Conservation (phyloP, 2,329 filamentous ascomycete species). For the Fusarium camptoceras region DNA sequence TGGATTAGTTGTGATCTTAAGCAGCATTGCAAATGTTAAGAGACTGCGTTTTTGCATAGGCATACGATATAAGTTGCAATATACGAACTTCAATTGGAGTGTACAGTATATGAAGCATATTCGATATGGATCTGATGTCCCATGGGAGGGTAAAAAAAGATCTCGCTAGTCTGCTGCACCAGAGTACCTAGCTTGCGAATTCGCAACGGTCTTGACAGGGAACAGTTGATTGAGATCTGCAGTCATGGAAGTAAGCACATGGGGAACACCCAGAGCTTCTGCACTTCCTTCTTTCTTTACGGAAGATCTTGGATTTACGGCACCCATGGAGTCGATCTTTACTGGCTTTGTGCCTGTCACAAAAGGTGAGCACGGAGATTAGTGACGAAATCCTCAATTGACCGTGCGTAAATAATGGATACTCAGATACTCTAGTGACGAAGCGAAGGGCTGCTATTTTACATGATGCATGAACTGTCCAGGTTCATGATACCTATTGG, state of each 20-base stretch:
- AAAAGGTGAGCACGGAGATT: slow-evolving; percentile 32
- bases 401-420: slow-evolving; percentile 13
- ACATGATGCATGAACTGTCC: slow-evolving; percentile 16
- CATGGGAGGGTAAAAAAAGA: slow-evolving; percentile 19
- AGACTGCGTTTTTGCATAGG: slow-evolving; percentile 14
- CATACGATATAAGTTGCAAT: not conserved
- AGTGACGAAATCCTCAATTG: slow-evolving; percentile 27
- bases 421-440: not conserved
- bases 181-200: slow-evolving; percentile 2
- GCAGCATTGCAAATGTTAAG: slow-evolving; percentile 33
- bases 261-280: slow-evolving; percentile 12
- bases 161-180: not conserved
- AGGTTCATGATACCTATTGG: slow-evolving; percentile 4
- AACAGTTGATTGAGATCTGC: slow-evolving; percentile 41
- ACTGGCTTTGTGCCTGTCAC: slow-evolving; percentile 17
- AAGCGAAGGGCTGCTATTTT: slow-evolving; percentile 1
- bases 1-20: slow-evolving; percentile 41
- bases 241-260: slow-evolving; percentile 7
- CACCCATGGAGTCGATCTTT: slow-evolving; percentile 18
- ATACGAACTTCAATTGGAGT: not conserved
- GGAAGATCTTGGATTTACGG: slow-evolving; percentile 2
- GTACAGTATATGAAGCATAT: slow-evolving; percentile 4
- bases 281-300: not conserved
- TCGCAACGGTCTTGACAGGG: slow-evolving; percentile 29
- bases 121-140: slow-evolving; percentile 16